Conservation (phyloP, 805 yeast species). For the Wickerhamiella australiensis region DNA sequence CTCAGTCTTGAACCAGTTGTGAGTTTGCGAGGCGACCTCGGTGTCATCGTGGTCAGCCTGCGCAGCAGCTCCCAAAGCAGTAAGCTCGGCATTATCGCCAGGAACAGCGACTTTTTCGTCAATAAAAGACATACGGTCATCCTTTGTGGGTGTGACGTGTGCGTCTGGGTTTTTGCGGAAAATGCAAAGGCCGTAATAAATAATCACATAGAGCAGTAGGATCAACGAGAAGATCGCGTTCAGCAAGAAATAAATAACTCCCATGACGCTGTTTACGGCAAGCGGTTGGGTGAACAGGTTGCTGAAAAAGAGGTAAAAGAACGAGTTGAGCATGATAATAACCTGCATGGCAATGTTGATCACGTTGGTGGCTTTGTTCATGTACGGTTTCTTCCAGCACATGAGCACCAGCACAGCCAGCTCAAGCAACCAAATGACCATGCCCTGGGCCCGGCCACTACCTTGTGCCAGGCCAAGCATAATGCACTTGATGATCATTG, state of each 20-base stretch:
- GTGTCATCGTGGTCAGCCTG: slow-evolving; percentile 50
- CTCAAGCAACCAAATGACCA: slow-evolving; percentile 66
- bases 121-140: slow-evolving; percentile 79
- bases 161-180: slow-evolving; percentile 80
- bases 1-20: slow-evolving; percentile 21
- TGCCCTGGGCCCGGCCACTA: slow-evolving; percentile 70
- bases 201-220: slow-evolving; percentile 56
- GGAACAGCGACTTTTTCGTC: slow-evolving; percentile 31
- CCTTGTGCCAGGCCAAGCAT: slow-evolving; percentile 70
- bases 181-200: slow-evolving; percentile 39
- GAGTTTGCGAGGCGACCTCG: slow-evolving; percentile 37
- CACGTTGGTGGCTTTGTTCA: slow-evolving; percentile 73
- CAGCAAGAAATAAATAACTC: slow-evolving; percentile 75
- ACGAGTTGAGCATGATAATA: slow-evolving; percentile 66
- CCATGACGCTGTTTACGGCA: slow-evolving; percentile 75
- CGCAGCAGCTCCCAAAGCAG: slow-evolving; percentile 73
- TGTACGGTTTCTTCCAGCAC: slow-evolving; percentile 57
- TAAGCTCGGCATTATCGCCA: slow-evolving; percentile 32
- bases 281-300: slow-evolving; percentile 71
- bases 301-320: slow-evolving; percentile 76
- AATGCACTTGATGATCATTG: slow-evolving; percentile 52
- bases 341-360: slow-evolving; percentile 60
- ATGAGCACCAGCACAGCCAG: slow-evolving; percentile 53
- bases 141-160: slow-evolving; percentile 76
- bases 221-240: slow-evolving; percentile 81